A percentile compares a stretch with the other conserved stretches of the same genome.
These are phyloP conservation scores for Fraxinus platypoda DNA, from an alignment of 305 asterid genomes.

Conservation along the genomic window DNA sequence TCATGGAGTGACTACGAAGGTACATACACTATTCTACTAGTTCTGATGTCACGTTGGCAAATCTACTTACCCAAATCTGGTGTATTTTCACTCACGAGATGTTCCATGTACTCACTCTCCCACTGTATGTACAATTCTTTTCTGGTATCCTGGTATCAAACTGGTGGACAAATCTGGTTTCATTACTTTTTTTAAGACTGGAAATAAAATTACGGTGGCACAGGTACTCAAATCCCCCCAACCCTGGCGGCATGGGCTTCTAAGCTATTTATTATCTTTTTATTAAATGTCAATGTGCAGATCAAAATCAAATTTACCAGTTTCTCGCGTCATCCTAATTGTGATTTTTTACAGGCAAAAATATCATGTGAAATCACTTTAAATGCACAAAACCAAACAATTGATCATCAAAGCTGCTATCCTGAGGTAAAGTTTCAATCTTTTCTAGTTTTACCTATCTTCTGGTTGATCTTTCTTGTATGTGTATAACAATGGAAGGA, in stretches of 20 bases:
- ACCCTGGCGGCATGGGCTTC: neutral
- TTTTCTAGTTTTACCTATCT: neutral
- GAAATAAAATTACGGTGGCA: neutral
- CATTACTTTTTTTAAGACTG: neutral
- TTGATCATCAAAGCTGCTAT: conserved; percentile 63
- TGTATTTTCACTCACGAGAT: neutral
- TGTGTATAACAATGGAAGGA: neutral
- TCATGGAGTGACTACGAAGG: neutral
- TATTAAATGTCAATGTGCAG: neutral
- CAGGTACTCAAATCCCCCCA: neutral
- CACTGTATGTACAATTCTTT: neutral
- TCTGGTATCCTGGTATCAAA: neutral
- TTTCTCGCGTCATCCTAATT: neutral
- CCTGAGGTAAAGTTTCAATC: conserved; percentile 50
- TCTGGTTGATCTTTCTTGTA: conserved; percentile 7
- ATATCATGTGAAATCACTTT: conserved; percentile 64
- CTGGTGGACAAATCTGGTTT: neutral
- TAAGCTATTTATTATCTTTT: neutral
- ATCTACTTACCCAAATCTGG: neutral
- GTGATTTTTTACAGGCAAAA: conserved; percentile 50
- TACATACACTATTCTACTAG: neutral
- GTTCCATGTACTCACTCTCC: neutral
- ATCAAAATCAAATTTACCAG: neutral
- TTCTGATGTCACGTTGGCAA: neutral
- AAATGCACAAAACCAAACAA: conserved; percentile 53